Conservation (phyloP, 2,329 filamentous ascomycete species). For the Diaporthe amygdali region DNA sequence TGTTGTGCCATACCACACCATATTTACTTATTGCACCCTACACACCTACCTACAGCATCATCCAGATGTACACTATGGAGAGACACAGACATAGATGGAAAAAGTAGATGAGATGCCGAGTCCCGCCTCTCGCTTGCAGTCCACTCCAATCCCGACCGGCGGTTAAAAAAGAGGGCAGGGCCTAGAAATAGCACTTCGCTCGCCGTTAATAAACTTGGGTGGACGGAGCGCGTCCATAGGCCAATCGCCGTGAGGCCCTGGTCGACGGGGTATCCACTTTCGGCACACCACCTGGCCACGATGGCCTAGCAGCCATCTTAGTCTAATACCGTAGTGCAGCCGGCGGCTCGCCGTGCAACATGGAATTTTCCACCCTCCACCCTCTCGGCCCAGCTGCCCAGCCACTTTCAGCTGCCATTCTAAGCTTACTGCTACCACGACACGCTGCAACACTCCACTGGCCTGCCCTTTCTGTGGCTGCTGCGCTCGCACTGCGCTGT, state of each 20-base stretch:
- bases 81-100: not conserved
- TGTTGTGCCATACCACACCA: too few relatives aligned
- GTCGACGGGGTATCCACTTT: not conserved
- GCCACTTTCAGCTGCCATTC: not conserved
- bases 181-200: conserved; percentile 5
- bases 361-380: not conserved
- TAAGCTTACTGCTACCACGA: not conserved
- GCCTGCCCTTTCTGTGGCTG: not conserved
- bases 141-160: not conserved
- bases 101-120: conserved; percentile 1
- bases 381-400: not conserved
- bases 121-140: conserved; percentile 5
- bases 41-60: too few relatives aligned
- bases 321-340: not conserved
- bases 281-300: not conserved
- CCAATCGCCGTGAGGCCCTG: not conserved
- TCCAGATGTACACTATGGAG: not conserved
- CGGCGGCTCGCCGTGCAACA: conserved; percentile 24
- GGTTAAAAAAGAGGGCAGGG: conserved; percentile 10
- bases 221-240: not conserved
- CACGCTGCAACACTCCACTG: not conserved
- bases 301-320: not conserved
- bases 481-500: not conserved
- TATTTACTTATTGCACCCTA: not conserved
- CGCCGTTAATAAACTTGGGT: not conserved